phyloP scores from a whole-genome alignment of 306 rosid genomes.

The Prunus mongolica region DNA sequence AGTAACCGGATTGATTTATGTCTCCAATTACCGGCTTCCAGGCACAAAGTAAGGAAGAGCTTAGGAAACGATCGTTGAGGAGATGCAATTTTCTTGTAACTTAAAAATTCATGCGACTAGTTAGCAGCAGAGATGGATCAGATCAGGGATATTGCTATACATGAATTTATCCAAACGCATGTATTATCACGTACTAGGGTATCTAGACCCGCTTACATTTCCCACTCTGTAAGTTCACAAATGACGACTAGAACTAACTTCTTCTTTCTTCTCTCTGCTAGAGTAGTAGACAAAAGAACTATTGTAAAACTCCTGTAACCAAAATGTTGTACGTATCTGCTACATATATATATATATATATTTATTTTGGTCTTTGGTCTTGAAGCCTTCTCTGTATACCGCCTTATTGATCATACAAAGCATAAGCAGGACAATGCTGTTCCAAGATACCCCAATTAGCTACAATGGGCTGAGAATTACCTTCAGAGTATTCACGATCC shows the following conservation, averaged over 20 bases:
- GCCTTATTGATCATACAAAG: constrained; percentile 16
- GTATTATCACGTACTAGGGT: constrained; percentile 2
- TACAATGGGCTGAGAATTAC: constrained; percentile 29
- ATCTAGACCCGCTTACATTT: constrained; percentile 10
- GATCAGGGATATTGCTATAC: background rate
- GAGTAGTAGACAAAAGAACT: background rate
- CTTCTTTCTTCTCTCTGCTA: background rate
- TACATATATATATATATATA: background rate
- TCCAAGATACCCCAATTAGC: constrained; percentile 35
- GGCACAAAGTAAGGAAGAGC: background rate
- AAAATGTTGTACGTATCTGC: constrained; percentile 3
- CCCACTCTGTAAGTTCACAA: constrained; percentile 22
- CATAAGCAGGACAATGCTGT: constrained; percentile 28
- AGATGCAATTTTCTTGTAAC: constrained; percentile 6
- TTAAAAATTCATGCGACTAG: background rate
- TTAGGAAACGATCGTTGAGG: background rate
- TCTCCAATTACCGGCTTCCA: background rate
- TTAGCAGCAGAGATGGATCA: background rate
- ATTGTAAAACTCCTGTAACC: background rate
- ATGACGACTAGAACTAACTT: background rate
- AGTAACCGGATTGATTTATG: background rate
- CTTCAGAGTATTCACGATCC: constrained; percentile 33
- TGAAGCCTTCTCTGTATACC: constrained; percentile 12
- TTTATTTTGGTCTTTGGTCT: background rate
- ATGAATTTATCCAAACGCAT: constrained; percentile 13